phyloP scores from a whole-genome alignment of 2,329 filamentous ascomycete genomes.

The Drechslera avenae region DNA sequence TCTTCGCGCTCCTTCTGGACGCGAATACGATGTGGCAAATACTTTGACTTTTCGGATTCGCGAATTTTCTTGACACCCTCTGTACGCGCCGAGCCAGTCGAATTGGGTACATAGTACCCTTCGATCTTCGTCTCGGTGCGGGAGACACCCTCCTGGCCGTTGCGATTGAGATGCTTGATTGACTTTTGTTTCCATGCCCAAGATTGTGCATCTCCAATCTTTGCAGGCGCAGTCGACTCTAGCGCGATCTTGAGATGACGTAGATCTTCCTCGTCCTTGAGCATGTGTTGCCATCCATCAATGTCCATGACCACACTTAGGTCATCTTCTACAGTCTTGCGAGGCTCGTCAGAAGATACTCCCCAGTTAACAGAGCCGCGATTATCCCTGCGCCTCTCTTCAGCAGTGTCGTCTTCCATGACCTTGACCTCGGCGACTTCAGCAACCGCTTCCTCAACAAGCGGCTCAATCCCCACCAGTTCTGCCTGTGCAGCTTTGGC shows the following conservation, averaged over 20 bases:
- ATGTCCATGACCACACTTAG: constrained; percentile 68
- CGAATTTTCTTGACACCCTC: constrained; percentile 95
- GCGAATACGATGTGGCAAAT: constrained; percentile 95
- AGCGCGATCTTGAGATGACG: constrained; percentile 61
- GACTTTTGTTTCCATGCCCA: constrained; percentile 76
- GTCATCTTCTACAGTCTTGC: constrained; percentile 70
- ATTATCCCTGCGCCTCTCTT: constrained; percentile 40
- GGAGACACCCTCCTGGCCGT: constrained; percentile 60
- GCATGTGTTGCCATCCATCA: constrained; percentile 70
- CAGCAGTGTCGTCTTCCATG: constrained; percentile 32
- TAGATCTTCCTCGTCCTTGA: constrained; percentile 73
- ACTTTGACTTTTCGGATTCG: constrained; percentile 97
- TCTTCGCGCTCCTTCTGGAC: constrained; percentile 90
- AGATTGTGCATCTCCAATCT: constrained; percentile 62
- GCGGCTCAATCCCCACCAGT: constrained; percentile 47
- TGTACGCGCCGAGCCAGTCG: constrained; percentile 84
- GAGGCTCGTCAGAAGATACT: constrained; percentile 63
- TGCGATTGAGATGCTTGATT: constrained; percentile 70
- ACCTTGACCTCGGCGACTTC: constrained; percentile 51
- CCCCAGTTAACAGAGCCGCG: constrained; percentile 63
- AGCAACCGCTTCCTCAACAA: constrained; percentile 43
- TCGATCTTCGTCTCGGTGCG: constrained; percentile 61
- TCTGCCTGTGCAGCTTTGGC: constrained; percentile 45
- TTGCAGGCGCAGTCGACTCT: constrained; percentile 52
- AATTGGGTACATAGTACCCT: constrained; percentile 82